Conservation (phyloP, 2,329 filamentous ascomycete species). For the Fusarium multiceps region DNA sequence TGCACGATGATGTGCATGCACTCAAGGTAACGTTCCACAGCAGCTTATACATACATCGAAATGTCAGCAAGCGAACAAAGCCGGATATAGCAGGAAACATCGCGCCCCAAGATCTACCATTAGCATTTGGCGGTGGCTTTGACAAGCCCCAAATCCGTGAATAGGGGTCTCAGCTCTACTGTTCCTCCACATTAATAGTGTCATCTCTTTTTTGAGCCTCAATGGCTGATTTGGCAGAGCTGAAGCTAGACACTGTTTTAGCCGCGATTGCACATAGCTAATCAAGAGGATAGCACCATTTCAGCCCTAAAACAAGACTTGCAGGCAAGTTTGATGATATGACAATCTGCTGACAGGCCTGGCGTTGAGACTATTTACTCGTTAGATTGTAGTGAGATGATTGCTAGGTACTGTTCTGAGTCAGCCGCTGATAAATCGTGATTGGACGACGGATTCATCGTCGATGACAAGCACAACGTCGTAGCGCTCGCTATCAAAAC, state of each 20-base stretch:
- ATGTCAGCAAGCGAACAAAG: neutral
- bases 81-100: neutral
- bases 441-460: constrained; percentile 12
- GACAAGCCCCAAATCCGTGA: neutral
- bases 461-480: constrained; percentile 12
- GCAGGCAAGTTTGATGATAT: neutral
- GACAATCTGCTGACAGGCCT: neutral
- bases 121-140: neutral
- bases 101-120: neutral
- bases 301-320: constrained; percentile 21
- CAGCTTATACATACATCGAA: neutral
- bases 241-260: constrained; percentile 6
- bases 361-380: neutral
- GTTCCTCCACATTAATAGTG: neutral
- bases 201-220: constrained; percentile 17
- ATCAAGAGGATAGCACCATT: constrained; percentile 8
- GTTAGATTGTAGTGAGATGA: neutral
- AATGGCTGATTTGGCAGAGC: constrained; percentile 12
- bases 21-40: constrained; percentile 7
- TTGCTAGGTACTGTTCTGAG: neutral
- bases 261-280: neutral
- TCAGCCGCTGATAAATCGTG: neutral
- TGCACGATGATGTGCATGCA: constrained; percentile 6
- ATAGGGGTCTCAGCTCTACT: constrained; percentile 4
- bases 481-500: neutral